Conservation (phyloP, 768 basidiomycete genomes). For the Termitomyces sp. region DNA sequence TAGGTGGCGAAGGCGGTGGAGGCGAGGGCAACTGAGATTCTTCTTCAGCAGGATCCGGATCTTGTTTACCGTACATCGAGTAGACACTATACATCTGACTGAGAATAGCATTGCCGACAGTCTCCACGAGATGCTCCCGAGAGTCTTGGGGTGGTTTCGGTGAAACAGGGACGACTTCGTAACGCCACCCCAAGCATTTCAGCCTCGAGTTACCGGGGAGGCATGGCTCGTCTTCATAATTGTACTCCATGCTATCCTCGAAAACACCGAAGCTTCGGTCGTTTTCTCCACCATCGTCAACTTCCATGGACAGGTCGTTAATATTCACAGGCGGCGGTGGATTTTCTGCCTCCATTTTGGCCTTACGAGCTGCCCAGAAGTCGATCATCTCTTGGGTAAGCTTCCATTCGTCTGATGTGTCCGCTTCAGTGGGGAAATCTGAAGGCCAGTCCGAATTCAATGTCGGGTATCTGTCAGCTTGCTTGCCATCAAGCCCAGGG, state of each 20-base stretch:
- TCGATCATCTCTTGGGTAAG: constrained; percentile 8
- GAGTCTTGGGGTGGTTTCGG: not conserved
- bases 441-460: constrained; percentile 2
- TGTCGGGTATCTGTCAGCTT: constrained; percentile 1
- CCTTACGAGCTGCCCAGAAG: constrained; percentile 7
- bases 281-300: not conserved
- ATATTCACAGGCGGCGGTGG: constrained; percentile 3
- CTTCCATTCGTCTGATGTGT: constrained; percentile 10
- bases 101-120: not conserved
- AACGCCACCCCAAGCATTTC: constrained; percentile 5
- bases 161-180: not conserved
- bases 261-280: constrained; percentile 5
- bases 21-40: not conserved
- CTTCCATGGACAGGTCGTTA: not conserved
- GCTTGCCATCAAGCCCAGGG: constrained; percentile 2
- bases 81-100: not conserved
- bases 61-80: not conserved
- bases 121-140: not conserved
- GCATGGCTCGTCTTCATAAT: not conserved
- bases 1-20: not conserved
- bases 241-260: not conserved
- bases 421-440: constrained; percentile 4
- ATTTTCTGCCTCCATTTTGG: constrained; percentile 4
- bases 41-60: not conserved
- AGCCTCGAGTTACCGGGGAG: constrained; percentile 4